Percentiles rank a stretch among this genome's conserved stretches.
Evolutionary conservation across 208 protist genomes (phyloP).

Genomic region (Trypanosoma theileri): DNA sequence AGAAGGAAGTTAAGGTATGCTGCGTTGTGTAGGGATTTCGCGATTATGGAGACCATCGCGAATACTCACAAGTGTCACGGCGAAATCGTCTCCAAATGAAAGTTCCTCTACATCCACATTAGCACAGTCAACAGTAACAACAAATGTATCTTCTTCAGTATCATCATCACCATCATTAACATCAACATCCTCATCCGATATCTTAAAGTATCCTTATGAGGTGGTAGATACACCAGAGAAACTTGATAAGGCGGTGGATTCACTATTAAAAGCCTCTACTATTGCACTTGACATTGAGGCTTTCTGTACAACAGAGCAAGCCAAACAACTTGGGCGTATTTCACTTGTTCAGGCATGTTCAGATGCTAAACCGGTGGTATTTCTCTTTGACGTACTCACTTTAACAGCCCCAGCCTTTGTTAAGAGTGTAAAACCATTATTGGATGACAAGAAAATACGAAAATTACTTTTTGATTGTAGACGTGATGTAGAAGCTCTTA

Average conservation of each 20-base stretch:
- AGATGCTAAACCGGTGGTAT: conserved; percentile 59
- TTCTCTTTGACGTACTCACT: conserved; percentile 83
- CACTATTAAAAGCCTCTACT: conserved; percentile 34
- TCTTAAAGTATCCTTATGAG: conserved; percentile 67
- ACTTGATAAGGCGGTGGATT: conserved; percentile 37
- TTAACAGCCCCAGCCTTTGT: conserved; percentile 42
- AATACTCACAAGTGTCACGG: background rate
- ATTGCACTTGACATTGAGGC: conserved; percentile 88
- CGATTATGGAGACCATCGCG: conserved; percentile 11
- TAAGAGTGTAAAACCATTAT: conserved; percentile 34
- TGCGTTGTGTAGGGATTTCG: conserved; percentile 2
- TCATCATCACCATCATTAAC: conserved; percentile 3
- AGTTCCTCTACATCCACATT: background rate
- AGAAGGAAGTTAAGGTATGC: background rate
- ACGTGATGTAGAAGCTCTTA: conserved; percentile 86
- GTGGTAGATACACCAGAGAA: conserved; percentile 55
- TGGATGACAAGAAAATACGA: conserved; percentile 42
- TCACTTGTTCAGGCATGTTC: conserved; percentile 84
- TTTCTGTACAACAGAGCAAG: conserved; percentile 58
- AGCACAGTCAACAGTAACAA: background rate
- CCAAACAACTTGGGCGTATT: conserved; percentile 71
- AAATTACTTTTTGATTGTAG: conserved; percentile 91
- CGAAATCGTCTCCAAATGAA: background rate
- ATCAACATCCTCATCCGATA: conserved; percentile 10
- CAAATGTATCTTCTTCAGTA: background rate